Base-by-base conservation (phyloP, 495 filamentous ascomycete species). In the Xylaria scruposa region DNA sequence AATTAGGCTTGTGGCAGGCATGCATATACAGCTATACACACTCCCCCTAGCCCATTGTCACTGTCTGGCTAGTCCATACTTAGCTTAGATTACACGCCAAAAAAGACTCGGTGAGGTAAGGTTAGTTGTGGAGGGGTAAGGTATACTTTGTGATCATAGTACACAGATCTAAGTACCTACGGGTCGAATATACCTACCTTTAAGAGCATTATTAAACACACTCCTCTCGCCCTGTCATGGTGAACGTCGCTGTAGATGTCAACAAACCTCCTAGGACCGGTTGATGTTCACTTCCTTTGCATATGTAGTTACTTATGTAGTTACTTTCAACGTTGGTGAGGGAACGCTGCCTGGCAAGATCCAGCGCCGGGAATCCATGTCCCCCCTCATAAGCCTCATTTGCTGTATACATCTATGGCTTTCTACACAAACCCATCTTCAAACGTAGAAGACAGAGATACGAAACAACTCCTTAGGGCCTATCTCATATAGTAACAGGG, bases 31-130 rank as follows among this genome's bases (percentile, higher is more conserved):
- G n/a, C n/a, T n/a, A n/a, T n/a, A 36, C 19, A 21, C 33, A 21
- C 31, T 38, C 58, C 58, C 58, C 31, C 19, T 42, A 15, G 9
- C 9, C 33, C 17, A n/a, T 59, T 31, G 29, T 60, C 33, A 17
- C 36, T 62, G 62, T 38, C 29, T 66, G 46, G 46, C 26, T 53
- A 53, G 63, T 15, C 17, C 63, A 3, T 21, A 36, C 58, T 38
- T 51, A 10, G 29, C 63, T 53, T 51, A 53, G 63, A 5, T 5
- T 51, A 51, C n/a, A 24, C 21, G 10, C 38, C 38, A 21, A 24
- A 31, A 1, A 24, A 15, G n/a, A 15, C 49, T 6, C 26, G 10
- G 49, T 10, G 3, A 53, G 49, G 47, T 9, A 51, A 51, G n/a
- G 49, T 53, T n/a, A 24, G 49, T 24, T 53, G 49, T 24, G 21